Conservation (phyloP, 2,329 filamentous ascomycete genomes). For the Corynespora cassiicola region DNA sequence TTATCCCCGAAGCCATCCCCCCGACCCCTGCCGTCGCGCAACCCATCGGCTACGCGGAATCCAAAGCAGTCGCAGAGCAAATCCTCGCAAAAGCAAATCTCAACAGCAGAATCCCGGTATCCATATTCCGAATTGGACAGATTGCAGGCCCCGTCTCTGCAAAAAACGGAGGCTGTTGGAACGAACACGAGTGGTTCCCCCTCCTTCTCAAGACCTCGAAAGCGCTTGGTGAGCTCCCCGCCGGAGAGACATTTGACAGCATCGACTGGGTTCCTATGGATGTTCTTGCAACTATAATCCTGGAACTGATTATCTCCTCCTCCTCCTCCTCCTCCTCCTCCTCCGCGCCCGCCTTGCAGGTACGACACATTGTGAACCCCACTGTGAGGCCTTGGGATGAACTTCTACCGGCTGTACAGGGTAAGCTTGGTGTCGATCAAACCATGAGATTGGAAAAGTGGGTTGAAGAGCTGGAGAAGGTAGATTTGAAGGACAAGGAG, state of each 20-base stretch:
- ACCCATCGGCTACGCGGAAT: constrained; percentile 56
- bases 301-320: constrained; percentile 1
- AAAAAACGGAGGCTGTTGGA: constrained; percentile 13
- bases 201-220: constrained; percentile 13
- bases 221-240: constrained; percentile 6
- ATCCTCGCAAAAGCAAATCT: constrained; percentile 24
- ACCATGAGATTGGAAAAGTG: constrained; percentile 10
- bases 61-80: constrained; percentile 56
- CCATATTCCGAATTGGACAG: constrained; percentile 44
- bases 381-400: constrained; percentile 6
- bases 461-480: constrained; percentile 8
- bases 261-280: constrained; percentile 21
- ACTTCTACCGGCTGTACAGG: constrained; percentile 11
- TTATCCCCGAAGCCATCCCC: constrained; percentile 7
- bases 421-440: neutral
- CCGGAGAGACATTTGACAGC: neutral
- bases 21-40: constrained; percentile 6
- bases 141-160: constrained; percentile 40
- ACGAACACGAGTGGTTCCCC: constrained; percentile 17
- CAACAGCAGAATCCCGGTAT: constrained; percentile 9
- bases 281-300: constrained; percentile 4
- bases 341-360: constrained; percentile 3
- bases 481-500: constrained; percentile 6
- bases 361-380: constrained; percentile 19
- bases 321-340: too few relatives aligned